These are phyloP conservation scores for Glycine soja DNA, from an alignment of 306 rosid genomes.

Conservation along the genomic window DNA sequence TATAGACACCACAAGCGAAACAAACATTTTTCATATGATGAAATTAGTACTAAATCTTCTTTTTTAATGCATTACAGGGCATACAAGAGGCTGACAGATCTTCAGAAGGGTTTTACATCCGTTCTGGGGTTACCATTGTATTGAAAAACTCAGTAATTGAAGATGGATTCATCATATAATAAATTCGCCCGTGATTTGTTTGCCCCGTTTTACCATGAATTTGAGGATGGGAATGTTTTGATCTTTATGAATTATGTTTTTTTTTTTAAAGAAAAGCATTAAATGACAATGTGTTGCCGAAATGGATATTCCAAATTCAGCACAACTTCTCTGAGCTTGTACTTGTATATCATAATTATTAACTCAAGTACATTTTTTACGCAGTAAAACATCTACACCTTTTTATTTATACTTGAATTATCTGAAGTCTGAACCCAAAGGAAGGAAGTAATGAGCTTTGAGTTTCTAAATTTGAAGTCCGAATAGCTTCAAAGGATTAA, in stretches of 20 bases:
- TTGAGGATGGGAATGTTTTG: conserved; percentile 40
- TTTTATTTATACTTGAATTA: conserved; percentile 18
- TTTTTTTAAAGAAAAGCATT: neutral
- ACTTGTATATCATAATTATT: conserved; percentile 1
- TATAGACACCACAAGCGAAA: neutral
- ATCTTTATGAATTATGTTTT: neutral
- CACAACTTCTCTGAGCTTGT: no score
- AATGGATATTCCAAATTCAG: conserved; percentile 13
- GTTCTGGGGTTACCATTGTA: conserved; percentile 78
- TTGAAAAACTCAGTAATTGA: conserved; percentile 70
- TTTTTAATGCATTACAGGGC: conserved; percentile 65
- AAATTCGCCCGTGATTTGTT: neutral
- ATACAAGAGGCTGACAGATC: conserved; percentile 92
- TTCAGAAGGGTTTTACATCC: conserved; percentile 88
- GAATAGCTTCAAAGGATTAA: no score
- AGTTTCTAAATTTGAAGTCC: neutral
- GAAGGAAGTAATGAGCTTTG: neutral
- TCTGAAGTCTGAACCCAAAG: neutral
- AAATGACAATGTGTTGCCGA: neutral
- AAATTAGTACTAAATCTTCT: conserved; percentile 26
- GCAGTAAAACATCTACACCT: conserved; percentile 7
- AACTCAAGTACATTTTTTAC: conserved; percentile 5
- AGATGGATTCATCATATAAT: conserved; percentile 71
- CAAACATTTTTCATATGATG: conserved; percentile 24
- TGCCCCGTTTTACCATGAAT: conserved; percentile 39